phyloP scores from a whole-genome alignment of 805 yeast genomes.

The Metschnikowia dekortorum region DNA sequence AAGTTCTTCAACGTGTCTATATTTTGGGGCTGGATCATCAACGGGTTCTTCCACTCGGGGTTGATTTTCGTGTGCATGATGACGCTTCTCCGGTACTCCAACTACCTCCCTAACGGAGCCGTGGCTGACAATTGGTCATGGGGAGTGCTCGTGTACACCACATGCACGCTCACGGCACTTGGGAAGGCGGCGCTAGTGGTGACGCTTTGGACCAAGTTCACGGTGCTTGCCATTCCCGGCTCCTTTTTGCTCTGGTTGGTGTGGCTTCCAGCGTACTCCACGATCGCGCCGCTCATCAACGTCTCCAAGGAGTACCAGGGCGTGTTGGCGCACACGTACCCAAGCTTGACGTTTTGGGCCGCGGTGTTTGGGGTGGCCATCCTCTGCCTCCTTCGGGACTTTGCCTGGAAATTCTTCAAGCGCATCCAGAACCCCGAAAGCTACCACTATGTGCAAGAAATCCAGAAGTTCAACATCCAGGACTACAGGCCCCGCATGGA shows the following conservation, averaged over 20 bases:
- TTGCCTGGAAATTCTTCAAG: conserved; percentile 91
- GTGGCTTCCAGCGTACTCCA: conserved; percentile 82
- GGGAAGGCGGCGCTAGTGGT: conserved; percentile 94
- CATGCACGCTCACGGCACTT: conserved; percentile 81
- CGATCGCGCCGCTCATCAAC: conserved; percentile 74
- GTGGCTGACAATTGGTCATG: conserved; percentile 88
- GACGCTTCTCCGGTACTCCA: conserved; percentile 64
- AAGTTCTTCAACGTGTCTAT: conserved; percentile 85
- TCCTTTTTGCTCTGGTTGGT: conserved; percentile 80
- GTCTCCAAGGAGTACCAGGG: conserved; percentile 87
- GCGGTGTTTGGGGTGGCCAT: conserved; percentile 69
- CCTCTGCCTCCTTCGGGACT: conserved; percentile 79
- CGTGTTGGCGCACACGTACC: conserved; percentile 67
- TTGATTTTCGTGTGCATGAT: conserved; percentile 71
- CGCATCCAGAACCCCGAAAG: conserved; percentile 89
- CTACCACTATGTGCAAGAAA: conserved; percentile 93
- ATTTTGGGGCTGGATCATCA: conserved; percentile 96
- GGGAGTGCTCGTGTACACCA: conserved; percentile 87
- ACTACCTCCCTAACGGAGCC: conserved; percentile 61
- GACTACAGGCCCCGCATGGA: conserved; percentile 95
- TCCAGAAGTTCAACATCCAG: conserved; percentile 90
- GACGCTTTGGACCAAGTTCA: conserved; percentile 92
- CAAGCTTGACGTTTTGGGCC: conserved; percentile 81
- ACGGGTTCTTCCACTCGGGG: conserved; percentile 93
- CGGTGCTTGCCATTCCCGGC: conserved; percentile 91